Conservation (phyloP, 805 yeast genomes). For the Kluyveromyces aestuarii region DNA sequence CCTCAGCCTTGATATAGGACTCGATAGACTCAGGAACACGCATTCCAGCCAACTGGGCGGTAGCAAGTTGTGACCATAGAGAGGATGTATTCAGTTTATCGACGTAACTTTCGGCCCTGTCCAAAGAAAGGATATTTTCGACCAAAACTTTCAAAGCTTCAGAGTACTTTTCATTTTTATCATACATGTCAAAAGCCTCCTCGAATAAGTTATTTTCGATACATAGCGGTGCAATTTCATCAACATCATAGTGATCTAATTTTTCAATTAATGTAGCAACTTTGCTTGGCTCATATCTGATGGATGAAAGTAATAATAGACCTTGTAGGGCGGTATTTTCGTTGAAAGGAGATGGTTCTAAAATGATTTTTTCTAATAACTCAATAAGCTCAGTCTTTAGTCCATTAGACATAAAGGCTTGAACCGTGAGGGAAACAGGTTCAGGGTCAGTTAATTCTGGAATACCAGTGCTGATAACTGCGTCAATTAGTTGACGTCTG, state of each 20-base stretch:
- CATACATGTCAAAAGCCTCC: constrained; percentile 90
- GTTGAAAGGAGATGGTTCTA: constrained; percentile 95
- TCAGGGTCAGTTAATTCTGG: constrained; percentile 91
- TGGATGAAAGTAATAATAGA: constrained; percentile 83
- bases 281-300: constrained; percentile 85
- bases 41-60: constrained; percentile 90
- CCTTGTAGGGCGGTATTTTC: constrained; percentile 96
- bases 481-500: constrained; percentile 87
- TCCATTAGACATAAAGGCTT: constrained; percentile 93
- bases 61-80: constrained; percentile 91
- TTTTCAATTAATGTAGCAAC: constrained; percentile 80
- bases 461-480: constrained; percentile 90
- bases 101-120: constrained; percentile 89
- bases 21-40: constrained; percentile 86
- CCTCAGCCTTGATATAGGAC: constrained; percentile 86
- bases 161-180: constrained; percentile 65
- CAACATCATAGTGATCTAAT: constrained; percentile 83
- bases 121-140: constrained; percentile 88
- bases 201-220: constrained; percentile 81
- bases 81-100: constrained; percentile 80
- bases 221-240: constrained; percentile 88
- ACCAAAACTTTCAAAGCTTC: constrained; percentile 87
- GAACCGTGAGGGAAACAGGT: constrained; percentile 87
- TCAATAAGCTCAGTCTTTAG: constrained; percentile 90
- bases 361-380: constrained; percentile 86